phyloP scores from a whole-genome alignment of 441 rosid species.

The Syzygium malaccense region DNA sequence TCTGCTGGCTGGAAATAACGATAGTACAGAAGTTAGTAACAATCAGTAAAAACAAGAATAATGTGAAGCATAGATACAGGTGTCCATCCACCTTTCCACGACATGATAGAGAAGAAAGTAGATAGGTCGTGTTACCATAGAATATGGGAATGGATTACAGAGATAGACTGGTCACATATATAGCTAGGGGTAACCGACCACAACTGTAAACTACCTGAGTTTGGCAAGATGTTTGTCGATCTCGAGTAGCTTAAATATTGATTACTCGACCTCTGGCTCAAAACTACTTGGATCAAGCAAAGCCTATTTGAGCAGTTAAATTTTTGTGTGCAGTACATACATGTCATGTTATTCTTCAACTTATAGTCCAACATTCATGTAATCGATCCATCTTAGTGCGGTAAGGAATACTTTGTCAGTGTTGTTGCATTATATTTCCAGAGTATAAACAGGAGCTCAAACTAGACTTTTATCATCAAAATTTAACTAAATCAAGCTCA shows the following conservation, averaged over 20 bases:
- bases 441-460: not conserved
- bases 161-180: not conserved
- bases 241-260: not conserved
- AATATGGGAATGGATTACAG: not conserved
- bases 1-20: constrained; percentile 37
- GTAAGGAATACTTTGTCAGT: not conserved
- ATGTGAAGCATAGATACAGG: not conserved
- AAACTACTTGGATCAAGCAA: not conserved
- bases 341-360: not conserved
- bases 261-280: not conserved
- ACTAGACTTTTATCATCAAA: not conserved
- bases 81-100: not conserved
- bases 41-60: not conserved
- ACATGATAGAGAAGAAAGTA: not conserved
- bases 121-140: not conserved
- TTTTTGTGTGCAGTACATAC: not conserved
- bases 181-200: not conserved
- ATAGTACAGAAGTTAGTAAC: not conserved
- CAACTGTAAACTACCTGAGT: not conserved
- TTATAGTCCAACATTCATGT: not conserved
- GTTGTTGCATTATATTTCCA: not conserved
- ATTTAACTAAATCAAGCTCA: not conserved
- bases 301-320: not conserved
- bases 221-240: not conserved
- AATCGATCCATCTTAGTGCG: not conserved